Evolutionary conservation across 2,329 filamentous ascomycete species (phyloP).

Genomic region (Aspergillus brasiliensis): DNA sequence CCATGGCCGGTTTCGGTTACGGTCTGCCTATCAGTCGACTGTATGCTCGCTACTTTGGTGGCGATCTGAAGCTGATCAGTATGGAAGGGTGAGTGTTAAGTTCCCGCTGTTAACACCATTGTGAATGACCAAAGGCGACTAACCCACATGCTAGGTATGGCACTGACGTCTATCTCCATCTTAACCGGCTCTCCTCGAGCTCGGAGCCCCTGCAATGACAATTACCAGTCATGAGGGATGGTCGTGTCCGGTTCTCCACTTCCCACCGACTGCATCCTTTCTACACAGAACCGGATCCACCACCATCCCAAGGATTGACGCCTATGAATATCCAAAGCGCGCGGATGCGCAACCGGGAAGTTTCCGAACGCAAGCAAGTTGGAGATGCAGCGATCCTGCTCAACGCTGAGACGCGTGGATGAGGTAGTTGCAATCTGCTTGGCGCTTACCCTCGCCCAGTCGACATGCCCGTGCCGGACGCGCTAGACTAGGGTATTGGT

Average conservation of each 20-base stretch:
- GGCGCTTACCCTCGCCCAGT: background rate
- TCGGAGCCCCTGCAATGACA: slow-evolving; percentile 95
- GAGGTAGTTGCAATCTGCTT: slow-evolving; percentile 13
- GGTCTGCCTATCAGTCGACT: slow-evolving; percentile 90
- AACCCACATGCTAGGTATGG: slow-evolving; percentile 69
- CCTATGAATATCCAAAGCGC: slow-evolving; percentile 57
- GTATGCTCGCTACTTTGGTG: slow-evolving; percentile 96
- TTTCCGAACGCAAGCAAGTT: slow-evolving; percentile 86
- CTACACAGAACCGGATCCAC: slow-evolving; percentile 37
- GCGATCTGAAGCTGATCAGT: slow-evolving; percentile 94
- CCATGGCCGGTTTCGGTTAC: slow-evolving; percentile 99
- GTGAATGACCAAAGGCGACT: slow-evolving; percentile 1
- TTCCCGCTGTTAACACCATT: background rate
- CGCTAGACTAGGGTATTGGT: background rate
- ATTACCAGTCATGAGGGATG: slow-evolving; percentile 85
- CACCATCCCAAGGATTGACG: slow-evolving; percentile 55
- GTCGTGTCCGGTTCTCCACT: slow-evolving; percentile 50
- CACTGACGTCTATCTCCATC: slow-evolving; percentile 96
- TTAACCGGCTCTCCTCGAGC: slow-evolving; percentile 92
- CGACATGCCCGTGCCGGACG: background rate
- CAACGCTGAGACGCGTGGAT: slow-evolving; percentile 50
- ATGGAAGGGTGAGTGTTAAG: slow-evolving; percentile 84
- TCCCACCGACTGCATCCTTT: slow-evolving; percentile 44
- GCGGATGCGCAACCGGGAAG: slow-evolving; percentile 70
- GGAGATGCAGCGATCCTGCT: slow-evolving; percentile 82